Conservation (phyloP, 108 stramenopile species). For the Thalassiosira profunda region DNA sequence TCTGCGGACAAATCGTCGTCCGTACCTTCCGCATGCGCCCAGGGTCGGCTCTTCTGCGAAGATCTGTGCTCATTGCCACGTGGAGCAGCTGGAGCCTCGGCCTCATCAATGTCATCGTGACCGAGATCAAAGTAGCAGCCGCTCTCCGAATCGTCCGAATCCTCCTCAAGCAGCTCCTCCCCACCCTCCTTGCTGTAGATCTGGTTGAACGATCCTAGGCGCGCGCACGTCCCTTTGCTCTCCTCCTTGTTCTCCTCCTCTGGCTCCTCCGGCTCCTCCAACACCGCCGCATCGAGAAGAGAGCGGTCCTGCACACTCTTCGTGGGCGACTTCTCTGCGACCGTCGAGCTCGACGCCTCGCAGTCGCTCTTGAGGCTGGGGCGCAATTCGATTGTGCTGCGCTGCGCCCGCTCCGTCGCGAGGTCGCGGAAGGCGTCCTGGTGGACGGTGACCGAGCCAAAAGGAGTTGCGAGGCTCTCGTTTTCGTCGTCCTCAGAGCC, state of each 20-base stretch:
- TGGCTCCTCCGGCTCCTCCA: neutral
- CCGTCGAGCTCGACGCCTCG: neutral
- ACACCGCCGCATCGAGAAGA: neutral
- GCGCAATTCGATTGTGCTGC: neutral
- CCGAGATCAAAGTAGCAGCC: neutral
- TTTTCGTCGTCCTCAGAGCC: neutral
- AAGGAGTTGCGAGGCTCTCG: neutral
- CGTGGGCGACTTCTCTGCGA: neutral
- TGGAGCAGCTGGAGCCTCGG: neutral
- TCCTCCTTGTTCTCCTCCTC: neutral
- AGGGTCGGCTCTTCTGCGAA: neutral
- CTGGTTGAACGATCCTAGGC: constrained; percentile 2
- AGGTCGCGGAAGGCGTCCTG: neutral
- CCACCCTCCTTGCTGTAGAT: neutral
- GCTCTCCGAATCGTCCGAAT: neutral
- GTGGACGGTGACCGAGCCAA: constrained; percentile 1
- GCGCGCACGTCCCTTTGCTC: neutral
- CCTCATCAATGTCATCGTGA: no score
- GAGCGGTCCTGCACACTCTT: neutral
- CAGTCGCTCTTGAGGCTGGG: constrained; percentile 10
- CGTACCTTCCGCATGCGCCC: no score
- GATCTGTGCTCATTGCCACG: neutral
- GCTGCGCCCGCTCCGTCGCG: neutral
- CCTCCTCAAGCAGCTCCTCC: neutral
- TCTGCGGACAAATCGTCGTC: no score